Evolutionary conservation across 1,139 yeast species (phyloP).

Genomic region (Geotrichum macrosporum): DNA sequence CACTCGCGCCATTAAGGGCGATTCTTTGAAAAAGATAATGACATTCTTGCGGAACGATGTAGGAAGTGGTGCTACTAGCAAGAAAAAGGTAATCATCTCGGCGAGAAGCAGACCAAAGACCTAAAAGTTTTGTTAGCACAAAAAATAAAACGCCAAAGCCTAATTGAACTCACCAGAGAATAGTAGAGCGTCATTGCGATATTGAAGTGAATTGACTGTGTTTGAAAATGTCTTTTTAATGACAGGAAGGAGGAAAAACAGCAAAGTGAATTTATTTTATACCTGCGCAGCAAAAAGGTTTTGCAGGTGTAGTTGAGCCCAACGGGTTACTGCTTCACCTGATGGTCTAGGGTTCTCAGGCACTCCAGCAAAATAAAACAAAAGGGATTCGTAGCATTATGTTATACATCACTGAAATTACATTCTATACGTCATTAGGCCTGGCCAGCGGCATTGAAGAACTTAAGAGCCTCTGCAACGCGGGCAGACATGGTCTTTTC

Average conservation of each 20-base stretch:
- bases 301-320: neutral
- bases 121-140: constrained; percentile 24
- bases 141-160: neutral
- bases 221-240: neutral
- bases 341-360: neutral
- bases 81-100: constrained; percentile 75
- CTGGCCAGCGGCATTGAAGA: constrained; percentile 55
- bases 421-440: constrained; percentile 1
- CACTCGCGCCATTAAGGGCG: constrained; percentile 69
- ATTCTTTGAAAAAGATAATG: constrained; percentile 58
- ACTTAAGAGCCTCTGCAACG: constrained; percentile 72
- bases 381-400: too few relatives aligned
- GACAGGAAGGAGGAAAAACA: neutral
- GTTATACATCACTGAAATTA: neutral
- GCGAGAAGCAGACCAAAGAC: constrained; percentile 67
- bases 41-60: constrained; percentile 65
- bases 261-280: neutral
- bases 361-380: too few relatives aligned
- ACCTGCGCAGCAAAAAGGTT: neutral
- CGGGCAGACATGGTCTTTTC: constrained; percentile 95
- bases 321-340: neutral
- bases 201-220: neutral
- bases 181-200: constrained; percentile 65
- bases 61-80: constrained; percentile 85
- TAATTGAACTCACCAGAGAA: constrained; percentile 51